Conservation (phyloP, 257 asterid species). For the Plectranthus barbatus region DNA sequence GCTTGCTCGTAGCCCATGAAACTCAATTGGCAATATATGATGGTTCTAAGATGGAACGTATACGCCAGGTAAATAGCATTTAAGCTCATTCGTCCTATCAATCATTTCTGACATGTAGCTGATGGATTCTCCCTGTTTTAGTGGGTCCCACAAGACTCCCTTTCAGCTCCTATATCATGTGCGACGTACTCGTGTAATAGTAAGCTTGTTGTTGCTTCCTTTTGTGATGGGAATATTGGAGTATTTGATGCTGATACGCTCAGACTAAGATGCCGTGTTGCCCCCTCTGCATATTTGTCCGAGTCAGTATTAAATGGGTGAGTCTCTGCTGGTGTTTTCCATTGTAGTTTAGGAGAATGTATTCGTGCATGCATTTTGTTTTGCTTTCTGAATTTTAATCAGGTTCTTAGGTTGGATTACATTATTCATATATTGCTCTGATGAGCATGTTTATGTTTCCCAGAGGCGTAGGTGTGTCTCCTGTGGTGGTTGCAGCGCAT, state of each 20-base stretch:
- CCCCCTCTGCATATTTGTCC: constrained; percentile 68
- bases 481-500: constrained; percentile 74
- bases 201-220: constrained; percentile 77
- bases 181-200: constrained; percentile 96
- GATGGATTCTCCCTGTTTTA: constrained; percentile 22
- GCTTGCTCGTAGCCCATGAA: constrained; percentile 83
- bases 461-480: constrained; percentile 68
- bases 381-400: too few species aligned
- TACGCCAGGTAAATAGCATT: constrained; percentile 57
- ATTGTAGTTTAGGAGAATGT: too few species aligned
- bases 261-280: constrained; percentile 77
- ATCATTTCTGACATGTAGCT: neutral
- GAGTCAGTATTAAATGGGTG: constrained; percentile 65
- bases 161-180: constrained; percentile 82
- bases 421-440: too few species aligned
- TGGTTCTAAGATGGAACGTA: constrained; percentile 83
- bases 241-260: constrained; percentile 87
- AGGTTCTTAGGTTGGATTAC: too few species aligned
- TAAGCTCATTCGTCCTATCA: neutral
- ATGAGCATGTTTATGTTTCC: too few species aligned
- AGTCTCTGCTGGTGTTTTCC: neutral
- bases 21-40: constrained; percentile 86
- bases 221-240: constrained; percentile 77
- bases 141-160: constrained; percentile 96
- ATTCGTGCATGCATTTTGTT: too few species aligned